phyloP scores from a whole-genome alignment of 352 stramenopile genomes.

The Pythium biforme region DNA sequence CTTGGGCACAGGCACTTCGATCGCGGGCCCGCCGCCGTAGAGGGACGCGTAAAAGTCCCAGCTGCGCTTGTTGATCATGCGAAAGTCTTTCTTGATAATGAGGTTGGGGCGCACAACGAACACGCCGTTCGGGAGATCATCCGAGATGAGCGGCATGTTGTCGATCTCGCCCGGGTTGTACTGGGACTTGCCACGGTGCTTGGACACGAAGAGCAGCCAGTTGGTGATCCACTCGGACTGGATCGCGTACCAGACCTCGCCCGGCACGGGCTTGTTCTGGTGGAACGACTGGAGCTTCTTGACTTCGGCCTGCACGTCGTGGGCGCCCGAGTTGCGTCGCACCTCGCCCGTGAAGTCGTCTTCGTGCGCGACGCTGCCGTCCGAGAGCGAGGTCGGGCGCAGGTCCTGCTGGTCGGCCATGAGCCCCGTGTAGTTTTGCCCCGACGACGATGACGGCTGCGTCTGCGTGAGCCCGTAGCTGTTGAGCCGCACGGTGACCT shows the following conservation, averaged over 20 bases:
- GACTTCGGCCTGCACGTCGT: slow-evolving; percentile 67
- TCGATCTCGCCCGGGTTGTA: slow-evolving; percentile 60
- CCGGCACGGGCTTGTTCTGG: slow-evolving; percentile 51
- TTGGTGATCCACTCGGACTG: slow-evolving; percentile 60
- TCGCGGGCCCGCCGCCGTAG: slow-evolving; percentile 69
- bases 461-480: slow-evolving; percentile 51
- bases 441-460: slow-evolving; percentile 14
- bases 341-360: slow-evolving; percentile 60
- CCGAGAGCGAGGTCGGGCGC: slow-evolving; percentile 47
- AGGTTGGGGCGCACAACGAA: slow-evolving; percentile 62
- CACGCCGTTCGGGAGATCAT: slow-evolving; percentile 60
- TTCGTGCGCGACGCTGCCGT: slow-evolving; percentile 58
- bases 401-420: slow-evolving; percentile 34
- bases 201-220: slow-evolving; percentile 76
- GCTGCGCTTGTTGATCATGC: slow-evolving; percentile 78
- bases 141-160: slow-evolving; percentile 75
- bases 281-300: slow-evolving; percentile 64
- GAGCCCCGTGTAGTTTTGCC: slow-evolving; percentile 50
- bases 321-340: slow-evolving; percentile 33
- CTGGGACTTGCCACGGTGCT: slow-evolving; percentile 57
- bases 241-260: slow-evolving; percentile 72
- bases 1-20: slow-evolving; percentile 60
- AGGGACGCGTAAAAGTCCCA: slow-evolving; percentile 73
- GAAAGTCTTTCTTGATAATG: slow-evolving; percentile 70
- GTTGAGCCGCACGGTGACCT: slow-evolving; percentile 65